Evolutionary conservation across 768 basidiomycete genomes (phyloP).

Genomic region (Podaxis sp.): DNA sequence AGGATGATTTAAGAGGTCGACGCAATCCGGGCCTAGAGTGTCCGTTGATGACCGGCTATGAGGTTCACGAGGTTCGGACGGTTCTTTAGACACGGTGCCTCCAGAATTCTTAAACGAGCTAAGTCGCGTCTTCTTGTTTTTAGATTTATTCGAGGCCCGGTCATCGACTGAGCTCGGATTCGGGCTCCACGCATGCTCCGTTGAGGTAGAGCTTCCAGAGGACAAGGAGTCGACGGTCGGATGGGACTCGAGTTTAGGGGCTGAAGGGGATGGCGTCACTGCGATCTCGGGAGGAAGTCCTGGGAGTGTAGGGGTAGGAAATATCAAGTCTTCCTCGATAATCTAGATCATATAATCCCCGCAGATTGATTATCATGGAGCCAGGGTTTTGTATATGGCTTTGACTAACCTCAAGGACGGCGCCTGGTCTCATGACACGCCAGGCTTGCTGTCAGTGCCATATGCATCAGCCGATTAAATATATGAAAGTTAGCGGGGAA

Average conservation of each 20-base stretch:
- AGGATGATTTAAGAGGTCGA: conserved; percentile 33
- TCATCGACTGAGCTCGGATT: not conserved
- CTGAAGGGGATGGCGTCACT: conserved; percentile 18
- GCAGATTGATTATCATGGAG: not conserved
- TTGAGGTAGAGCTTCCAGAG: conserved; percentile 18
- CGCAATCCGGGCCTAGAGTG: not conserved
- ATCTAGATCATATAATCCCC: conserved; percentile 40
- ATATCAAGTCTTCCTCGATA: conserved; percentile 73
- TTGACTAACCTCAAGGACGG: conserved; percentile 57
- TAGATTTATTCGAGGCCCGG: conserved; percentile 18
- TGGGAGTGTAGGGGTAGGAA: conserved; percentile 47
- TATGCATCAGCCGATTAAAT: conserved; percentile 19
- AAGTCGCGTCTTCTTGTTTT: conserved; percentile 18
- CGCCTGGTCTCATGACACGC: conserved; percentile 64
- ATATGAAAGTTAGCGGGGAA: conserved; percentile 8
- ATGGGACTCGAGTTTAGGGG: conserved; percentile 11
- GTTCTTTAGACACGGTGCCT: not conserved
- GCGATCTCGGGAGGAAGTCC: conserved; percentile 19
- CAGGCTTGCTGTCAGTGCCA: conserved; percentile 53
- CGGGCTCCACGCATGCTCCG: conserved; percentile 17
- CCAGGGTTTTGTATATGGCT: not conserved
- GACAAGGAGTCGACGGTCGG: conserved; percentile 3
- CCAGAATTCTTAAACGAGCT: conserved; percentile 3
- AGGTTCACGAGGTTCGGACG: not conserved
- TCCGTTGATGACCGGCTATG: not conserved